Base-by-base conservation (phyloP, 805 yeast species). In the Geotrichum ghanense region DNA sequence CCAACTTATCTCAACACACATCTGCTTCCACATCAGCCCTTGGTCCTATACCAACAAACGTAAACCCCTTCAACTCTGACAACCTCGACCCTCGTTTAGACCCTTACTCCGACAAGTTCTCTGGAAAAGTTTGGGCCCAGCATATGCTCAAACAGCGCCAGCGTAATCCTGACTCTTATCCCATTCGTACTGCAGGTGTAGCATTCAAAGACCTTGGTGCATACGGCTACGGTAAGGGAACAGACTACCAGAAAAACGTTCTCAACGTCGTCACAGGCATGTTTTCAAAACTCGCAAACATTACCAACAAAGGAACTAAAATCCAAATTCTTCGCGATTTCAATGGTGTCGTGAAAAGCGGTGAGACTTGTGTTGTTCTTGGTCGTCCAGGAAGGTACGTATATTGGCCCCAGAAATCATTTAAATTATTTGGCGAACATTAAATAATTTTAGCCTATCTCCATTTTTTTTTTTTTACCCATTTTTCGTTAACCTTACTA, bases 291-390 rank as follows among this genome's bases (percentile, higher is more conserved):
- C 12, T 31, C 6, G 37, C 37, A 31, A 31, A 31, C 37, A 6
- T 31, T 31, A 12, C 19, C 12, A 31, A 31, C 16, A 62, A 81
- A 49, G 75, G 76, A 6, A 79, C 76, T 52, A 46, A 63, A 59
- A n/a, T 24, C 17, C 26, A 55, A 66, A 50, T 64, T 57, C 48
- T 77, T 75, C 51, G 75, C 74, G 50, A 79, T 75, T 51, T 67
- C 75, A 60, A 79, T 55, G 87, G 80, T 16, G 45, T 73, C 3
- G 67, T 79, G 47, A 66, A 65, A 45, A 79, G 84, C 2, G 86
- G 87, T 43, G 80, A 79, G 50, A 65, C 81, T 42, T 73, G 82
- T 5, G 82, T 81, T 44, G 87, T 81, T 14, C 64, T 81, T 48
- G 88, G 88, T 45, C 72, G 83, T 63, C 87, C 87, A 1, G 87